Conservation (phyloP, 1,284 basidiomycete genomes). For the Papiliotrema laurentii region DNA sequence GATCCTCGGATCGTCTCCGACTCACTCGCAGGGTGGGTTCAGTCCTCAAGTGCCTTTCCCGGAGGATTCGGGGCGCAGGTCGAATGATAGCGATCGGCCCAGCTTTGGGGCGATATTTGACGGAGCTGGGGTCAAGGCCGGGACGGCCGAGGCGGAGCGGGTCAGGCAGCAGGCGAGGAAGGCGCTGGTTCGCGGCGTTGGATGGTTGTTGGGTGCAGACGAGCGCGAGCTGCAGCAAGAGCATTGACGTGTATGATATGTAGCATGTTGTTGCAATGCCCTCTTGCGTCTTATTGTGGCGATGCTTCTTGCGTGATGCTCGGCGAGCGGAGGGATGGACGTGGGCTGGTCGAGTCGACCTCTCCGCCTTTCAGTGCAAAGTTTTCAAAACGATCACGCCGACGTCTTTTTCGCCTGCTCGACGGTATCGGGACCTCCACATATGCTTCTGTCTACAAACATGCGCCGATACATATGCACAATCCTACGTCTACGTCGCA, state of each 20-base stretch:
- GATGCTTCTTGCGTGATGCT: background rate
- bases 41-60: background rate
- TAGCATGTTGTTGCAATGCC: too few species aligned
- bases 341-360: too few species aligned
- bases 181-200: conserved; percentile 46
- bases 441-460: too few species aligned
- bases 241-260: background rate
- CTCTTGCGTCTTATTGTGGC: background rate
- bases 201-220: conserved; percentile 48
- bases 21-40: background rate
- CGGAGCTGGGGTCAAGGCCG: conserved; percentile 11
- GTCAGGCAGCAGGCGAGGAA: conserved; percentile 40
- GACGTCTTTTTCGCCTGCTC: too few species aligned
- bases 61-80: conserved; percentile 1
- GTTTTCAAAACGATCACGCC: too few species aligned
- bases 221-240: conserved; percentile 34
- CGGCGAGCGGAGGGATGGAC: background rate
- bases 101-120: conserved; percentile 25
- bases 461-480: too few species aligned
- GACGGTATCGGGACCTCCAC: too few species aligned
- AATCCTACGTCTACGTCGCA: too few species aligned
- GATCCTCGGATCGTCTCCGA: background rate
- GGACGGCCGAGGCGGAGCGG: conserved; percentile 27
- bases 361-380: too few species aligned
- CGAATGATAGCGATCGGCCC: conserved; percentile 8